Base-by-base conservation (phyloP, 805 yeast species). In the Komagataella phaffii region DNA sequence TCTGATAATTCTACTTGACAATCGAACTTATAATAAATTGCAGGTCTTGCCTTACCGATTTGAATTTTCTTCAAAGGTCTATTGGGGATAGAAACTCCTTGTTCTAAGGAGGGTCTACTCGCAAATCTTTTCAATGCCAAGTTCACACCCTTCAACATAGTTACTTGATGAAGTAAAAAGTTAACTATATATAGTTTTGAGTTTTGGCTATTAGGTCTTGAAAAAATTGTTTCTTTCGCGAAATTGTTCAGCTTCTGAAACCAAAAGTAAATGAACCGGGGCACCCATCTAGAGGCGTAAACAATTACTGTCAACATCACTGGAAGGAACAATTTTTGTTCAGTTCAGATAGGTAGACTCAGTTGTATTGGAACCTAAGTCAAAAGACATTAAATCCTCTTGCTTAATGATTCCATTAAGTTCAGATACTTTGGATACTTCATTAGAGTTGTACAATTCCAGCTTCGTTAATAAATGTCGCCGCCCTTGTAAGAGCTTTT, bases 41-140 rank as follows among this genome's bases (percentile, higher is more conserved):
- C 89, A 1, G 98, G 97, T 67, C 97, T 80, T 17, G 96, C 89
- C 64, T 85, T 85, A 52, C 97, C 97, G 52, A 83, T 67, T 54
- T 71, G 67, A 59, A 86, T 84, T 64, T 80, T 83, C 64, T 79
- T 82, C 67, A 77, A 64, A 50, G 88, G 88, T 69, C 91, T 77
- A 52, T 52, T 51, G 30, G 72, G 68, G 17, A 68, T 58, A 8
- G 66, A 63, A 2, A 60, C 54, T 17, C 56, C 57, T 24, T 61
- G 56, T 8, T 30, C 40, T 52, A 55, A 58, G 17, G 61, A 59
- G 49, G 66, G 64, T 3, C 69, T 68, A 3, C 58, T 17, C 1
- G 66, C 67, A 51, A 47, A 48, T n/a, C 52, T 23, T 14, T 44
- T 47, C 12, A 44, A 23, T 14, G 47, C 30, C 30, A 24, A 18